Percentiles rank a stretch among this genome's conserved stretches.
phyloP scores from a whole-genome alignment of 2,329 filamentous ascomycete genomes.

The Huntiella savannae region DNA sequence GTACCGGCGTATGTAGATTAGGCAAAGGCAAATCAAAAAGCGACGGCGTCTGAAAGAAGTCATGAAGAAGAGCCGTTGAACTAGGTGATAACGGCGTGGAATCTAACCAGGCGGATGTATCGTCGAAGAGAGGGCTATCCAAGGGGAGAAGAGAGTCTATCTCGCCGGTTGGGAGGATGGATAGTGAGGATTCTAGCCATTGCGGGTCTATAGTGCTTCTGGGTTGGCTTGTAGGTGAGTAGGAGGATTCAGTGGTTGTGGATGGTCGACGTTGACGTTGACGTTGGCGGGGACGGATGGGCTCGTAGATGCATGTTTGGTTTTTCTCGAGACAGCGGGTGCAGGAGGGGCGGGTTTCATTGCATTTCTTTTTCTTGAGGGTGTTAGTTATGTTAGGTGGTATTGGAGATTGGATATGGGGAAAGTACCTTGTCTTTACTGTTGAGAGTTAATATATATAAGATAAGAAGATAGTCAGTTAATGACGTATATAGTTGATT shows the following conservation, averaged over 20 bases:
- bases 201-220: no score
- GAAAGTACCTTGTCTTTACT: slow-evolving; percentile 11
- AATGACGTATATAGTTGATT: neutral
- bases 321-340: slow-evolving; percentile 30
- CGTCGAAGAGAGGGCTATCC: no score
- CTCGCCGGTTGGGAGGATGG: no score
- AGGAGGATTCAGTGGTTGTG: neutral
- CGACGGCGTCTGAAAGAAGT: no score
- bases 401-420: neutral
- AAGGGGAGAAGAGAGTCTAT: no score
- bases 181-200: no score
- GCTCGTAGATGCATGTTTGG: slow-evolving; percentile 31
- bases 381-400: neutral
- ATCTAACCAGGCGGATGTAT: no score
- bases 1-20: no score
- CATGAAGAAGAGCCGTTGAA: no score
- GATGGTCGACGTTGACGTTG: slow-evolving; percentile 12
- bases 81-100: no score
- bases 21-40: no score
- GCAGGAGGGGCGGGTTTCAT: slow-evolving; percentile 32
- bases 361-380: slow-evolving; percentile 37
- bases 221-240: no score
- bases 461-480: neutral
- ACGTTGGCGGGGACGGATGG: slow-evolving; percentile 23
- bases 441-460: neutral